phyloP scores from a whole-genome alignment of 2,329 filamentous ascomycete species.

The Cladophialophora bantiana region DNA sequence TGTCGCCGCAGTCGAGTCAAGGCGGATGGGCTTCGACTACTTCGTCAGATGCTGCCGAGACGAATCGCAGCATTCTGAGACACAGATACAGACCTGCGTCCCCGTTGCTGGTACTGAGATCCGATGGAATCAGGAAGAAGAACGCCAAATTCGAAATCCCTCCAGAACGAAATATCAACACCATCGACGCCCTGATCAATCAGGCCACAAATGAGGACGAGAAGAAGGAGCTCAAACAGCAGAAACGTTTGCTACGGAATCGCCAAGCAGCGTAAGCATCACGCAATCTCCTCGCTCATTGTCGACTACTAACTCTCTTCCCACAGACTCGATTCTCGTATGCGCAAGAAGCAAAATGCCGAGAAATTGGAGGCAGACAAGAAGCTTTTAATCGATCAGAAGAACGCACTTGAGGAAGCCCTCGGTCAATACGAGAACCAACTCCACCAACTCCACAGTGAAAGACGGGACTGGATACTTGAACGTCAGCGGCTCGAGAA shows the following conservation, averaged over 20 bases:
- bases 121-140: constrained; percentile 97
- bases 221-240: constrained; percentile 98
- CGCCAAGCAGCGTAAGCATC: constrained; percentile 89
- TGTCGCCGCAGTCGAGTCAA: constrained; percentile 69
- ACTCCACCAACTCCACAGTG: constrained; percentile 45
- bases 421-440: constrained; percentile 54
- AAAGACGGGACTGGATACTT: constrained; percentile 69
- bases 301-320: constrained; percentile 37
- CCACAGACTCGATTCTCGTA: constrained; percentile 85
- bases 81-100: constrained; percentile 65
- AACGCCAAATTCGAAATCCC: constrained; percentile 98
- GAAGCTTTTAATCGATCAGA: constrained; percentile 81
- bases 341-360: constrained; percentile 98
- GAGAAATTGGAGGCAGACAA: constrained; percentile 97
- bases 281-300: constrained; percentile 40
- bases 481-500: constrained; percentile 77
- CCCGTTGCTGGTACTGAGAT: constrained; percentile 69
- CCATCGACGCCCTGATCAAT: constrained; percentile 91
- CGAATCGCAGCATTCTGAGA: constrained; percentile 16
- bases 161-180: constrained; percentile 87
- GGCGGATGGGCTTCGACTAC: constrained; percentile 58
- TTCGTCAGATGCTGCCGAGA: constrained; percentile 56
- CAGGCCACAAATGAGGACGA: constrained; percentile 84
- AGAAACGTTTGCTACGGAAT: constrained; percentile 93
- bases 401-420: constrained; percentile 80